Conservation (phyloP, 257 asterid genomes). For the Lantana camara region DNA sequence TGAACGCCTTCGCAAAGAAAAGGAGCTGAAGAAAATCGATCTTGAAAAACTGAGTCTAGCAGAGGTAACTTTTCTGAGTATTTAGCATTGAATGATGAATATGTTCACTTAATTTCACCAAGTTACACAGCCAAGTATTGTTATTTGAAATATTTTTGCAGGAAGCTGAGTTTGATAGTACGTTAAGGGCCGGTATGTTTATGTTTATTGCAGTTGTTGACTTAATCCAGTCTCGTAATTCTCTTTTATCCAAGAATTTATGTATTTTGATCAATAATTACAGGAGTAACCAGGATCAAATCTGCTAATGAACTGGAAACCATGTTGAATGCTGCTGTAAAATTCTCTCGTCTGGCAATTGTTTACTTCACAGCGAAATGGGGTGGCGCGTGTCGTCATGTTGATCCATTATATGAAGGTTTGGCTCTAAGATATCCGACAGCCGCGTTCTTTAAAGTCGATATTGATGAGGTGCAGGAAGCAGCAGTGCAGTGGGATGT, state of each 20-base stretch:
- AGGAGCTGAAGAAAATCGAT: conserved; percentile 41
- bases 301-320: conserved; percentile 36
- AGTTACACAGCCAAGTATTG: no score
- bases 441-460: conserved; percentile 50
- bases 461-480: conserved; percentile 50
- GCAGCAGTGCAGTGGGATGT: conserved; percentile 44
- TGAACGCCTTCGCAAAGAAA: conserved; percentile 43
- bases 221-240: no score
- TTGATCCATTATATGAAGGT: conserved; percentile 41
- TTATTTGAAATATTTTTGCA: no score
- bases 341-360: conserved; percentile 43
- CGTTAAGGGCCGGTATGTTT: conserved; percentile 50
- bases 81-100: neutral
- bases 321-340: conserved; percentile 49
- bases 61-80: conserved; percentile 1
- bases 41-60: conserved; percentile 43
- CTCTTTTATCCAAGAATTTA: neutral
- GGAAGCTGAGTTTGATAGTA: no score
- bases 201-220: neutral
- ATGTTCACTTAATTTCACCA: no score
- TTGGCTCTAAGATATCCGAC: conserved; percentile 46
- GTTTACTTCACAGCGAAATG: conserved; percentile 65
- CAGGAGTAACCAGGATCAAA: conserved; percentile 52
- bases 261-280: neutral
- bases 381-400: conserved; percentile 58